Evolutionary conservation across 331 rosid genomes (phyloP), one percentile per base, ranked within the genome.

Genomic region (Ulmus americana): DNA sequence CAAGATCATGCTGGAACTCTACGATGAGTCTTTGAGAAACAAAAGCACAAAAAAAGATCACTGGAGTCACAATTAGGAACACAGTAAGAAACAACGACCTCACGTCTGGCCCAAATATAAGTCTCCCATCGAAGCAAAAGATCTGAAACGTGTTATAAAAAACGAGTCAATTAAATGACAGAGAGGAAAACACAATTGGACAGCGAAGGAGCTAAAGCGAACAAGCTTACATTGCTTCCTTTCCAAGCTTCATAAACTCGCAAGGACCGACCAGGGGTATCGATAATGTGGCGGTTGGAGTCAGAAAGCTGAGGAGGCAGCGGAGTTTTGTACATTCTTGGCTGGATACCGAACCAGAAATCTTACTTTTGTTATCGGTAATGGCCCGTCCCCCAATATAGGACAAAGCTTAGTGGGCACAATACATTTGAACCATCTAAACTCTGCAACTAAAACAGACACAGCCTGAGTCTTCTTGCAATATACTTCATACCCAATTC

Each of bases 51-150:
- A 88, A 88, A 10, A 85, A 61, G 60, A 78, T 73, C 39, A 81
- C 85, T 14, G 94, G 94, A 38, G 70, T 47, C 69, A 78, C 49
- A 10, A 88, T 62, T 20, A 88, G 86, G 69, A 72, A 79, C 40
- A 81, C 38, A 1, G 96, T 74, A 8, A 74, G 59, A 64, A 83
- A 59, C 51, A 88, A 64, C n/a, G 92, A 83, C 71, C 76, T 83
- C 61, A 64, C 80, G 69, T 88, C 88, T 12, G 96, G 92, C 62
- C 96, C 96, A 73, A 88, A 85, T 54, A 88, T 72, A 15, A 88
- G 71, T 57, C 94, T 80, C 50, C 96, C 94, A 63, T 55, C 56
- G 10, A 83, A 79, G 10, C 59, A 73, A 74, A 88, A 88, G 41
- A 43, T 86, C 96, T 88, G 92, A 71, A 70, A 63, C 14, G 61